Evolutionary conservation across 2,329 filamentous ascomycete species (phyloP).

Genomic region (Fusarium acutatum): DNA sequence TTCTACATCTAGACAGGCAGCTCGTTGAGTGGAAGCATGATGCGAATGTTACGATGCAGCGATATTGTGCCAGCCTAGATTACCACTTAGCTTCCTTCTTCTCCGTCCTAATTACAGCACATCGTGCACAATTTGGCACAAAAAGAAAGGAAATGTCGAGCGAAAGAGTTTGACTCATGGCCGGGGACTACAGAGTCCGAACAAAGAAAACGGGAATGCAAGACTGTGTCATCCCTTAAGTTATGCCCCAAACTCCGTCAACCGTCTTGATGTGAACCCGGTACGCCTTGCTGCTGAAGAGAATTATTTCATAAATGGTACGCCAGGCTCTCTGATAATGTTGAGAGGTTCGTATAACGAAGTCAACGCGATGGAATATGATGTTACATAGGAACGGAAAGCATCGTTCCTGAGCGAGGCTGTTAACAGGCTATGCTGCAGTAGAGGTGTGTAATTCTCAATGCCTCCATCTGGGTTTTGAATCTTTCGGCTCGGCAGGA

Average conservation of each 20-base stretch:
- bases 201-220: conserved; percentile 29
- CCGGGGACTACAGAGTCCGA: conserved; percentile 13
- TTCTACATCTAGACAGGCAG: conserved; percentile 1
- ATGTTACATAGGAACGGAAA: conserved; percentile 31
- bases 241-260: conserved; percentile 37
- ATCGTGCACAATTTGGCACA: conserved; percentile 21
- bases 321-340: conserved; percentile 28
- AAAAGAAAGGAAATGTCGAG: conserved; percentile 17
- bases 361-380: conserved; percentile 34
- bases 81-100: conserved; percentile 2
- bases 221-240: conserved; percentile 20
- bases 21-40: conserved; percentile 1
- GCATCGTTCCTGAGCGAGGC: conserved; percentile 21
- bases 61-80: background rate
- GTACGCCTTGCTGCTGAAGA: conserved; percentile 42
- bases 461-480: conserved; percentile 61
- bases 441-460: conserved; percentile 13
- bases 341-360: conserved; percentile 11
- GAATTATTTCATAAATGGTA: conserved; percentile 37
- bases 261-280: conserved; percentile 32
- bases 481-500: conserved; percentile 48
- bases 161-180: conserved; percentile 18
- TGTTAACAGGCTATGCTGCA: conserved; percentile 1
- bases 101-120: conserved; percentile 21
- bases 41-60: conserved; percentile 12